Conservation (phyloP, 2,329 filamentous ascomycete genomes). For the Fusarium solani-melongenae region DNA sequence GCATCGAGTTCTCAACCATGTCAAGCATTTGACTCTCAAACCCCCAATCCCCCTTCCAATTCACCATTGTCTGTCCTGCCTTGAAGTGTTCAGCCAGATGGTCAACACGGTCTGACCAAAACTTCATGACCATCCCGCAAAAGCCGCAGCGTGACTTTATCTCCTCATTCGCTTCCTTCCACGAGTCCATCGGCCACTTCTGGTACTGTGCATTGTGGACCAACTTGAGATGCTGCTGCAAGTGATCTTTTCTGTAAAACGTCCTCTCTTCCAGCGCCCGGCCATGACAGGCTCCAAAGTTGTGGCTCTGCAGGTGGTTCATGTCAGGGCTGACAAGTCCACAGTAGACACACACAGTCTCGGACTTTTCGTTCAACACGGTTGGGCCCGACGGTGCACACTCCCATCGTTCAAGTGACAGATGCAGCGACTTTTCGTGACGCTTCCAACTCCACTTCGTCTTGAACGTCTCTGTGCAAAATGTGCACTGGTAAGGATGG, state of each 20-base stretch:
- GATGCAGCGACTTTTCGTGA: constrained; percentile 56
- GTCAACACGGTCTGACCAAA: constrained; percentile 50
- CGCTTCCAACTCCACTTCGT: constrained; percentile 58
- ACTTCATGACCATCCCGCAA: constrained; percentile 47
- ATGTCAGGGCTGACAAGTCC: constrained; percentile 33
- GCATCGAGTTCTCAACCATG: constrained; percentile 53
- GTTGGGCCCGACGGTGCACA: constrained; percentile 48
- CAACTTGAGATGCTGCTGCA: constrained; percentile 51
- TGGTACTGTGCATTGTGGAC: background rate
- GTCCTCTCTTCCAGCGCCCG: constrained; percentile 56
- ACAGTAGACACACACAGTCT: constrained; percentile 48
- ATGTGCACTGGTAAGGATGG: constrained; percentile 53
- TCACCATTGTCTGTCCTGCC: background rate
- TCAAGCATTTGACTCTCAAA: constrained; percentile 50
- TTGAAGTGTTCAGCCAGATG: constrained; percentile 55
- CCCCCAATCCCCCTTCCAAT: background rate
- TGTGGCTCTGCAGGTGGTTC: constrained; percentile 48
- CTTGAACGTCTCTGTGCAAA: constrained; percentile 56
- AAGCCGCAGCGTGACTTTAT: constrained; percentile 51
- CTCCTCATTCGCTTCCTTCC: constrained; percentile 46
- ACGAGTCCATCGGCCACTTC: constrained; percentile 55
- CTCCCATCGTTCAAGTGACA: constrained; percentile 55
- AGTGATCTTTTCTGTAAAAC: constrained; percentile 54
- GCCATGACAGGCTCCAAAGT: constrained; percentile 58
- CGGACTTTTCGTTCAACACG: constrained; percentile 55